Percentiles rank a stretch among this genome's conserved stretches.
phyloP scores from a whole-genome alignment of 2,329 filamentous ascomycete species.

The Penicillium sp. region DNA sequence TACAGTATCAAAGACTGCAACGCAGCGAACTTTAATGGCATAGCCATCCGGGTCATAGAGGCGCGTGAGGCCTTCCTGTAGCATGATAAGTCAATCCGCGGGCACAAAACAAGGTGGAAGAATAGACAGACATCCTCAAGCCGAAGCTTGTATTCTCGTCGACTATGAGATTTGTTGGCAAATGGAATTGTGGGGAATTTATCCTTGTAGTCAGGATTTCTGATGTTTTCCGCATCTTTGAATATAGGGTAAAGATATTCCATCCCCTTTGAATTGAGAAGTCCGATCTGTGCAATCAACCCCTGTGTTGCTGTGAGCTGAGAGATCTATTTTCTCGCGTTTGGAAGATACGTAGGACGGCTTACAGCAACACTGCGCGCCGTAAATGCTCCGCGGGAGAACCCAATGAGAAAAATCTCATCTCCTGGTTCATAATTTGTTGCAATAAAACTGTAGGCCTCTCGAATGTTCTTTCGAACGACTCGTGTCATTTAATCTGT shows the following conservation, averaged over 20 bases:
- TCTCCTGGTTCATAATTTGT: conserved; percentile 32
- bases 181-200: conserved; percentile 15
- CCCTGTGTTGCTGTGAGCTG: conserved; percentile 11
- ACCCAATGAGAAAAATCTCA: conserved; percentile 35
- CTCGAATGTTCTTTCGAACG: conserved; percentile 11
- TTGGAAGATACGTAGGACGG: background rate
- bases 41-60: conserved; percentile 12
- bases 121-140: conserved; percentile 10
- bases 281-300: conserved; percentile 29
- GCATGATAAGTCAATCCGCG: background rate
- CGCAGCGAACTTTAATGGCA: conserved; percentile 23
- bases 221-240: conserved; percentile 12
- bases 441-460: conserved; percentile 25
- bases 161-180: conserved; percentile 9
- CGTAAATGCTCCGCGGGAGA: conserved; percentile 35
- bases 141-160: conserved; percentile 11
- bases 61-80: conserved; percentile 10
- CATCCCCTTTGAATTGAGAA: conserved; percentile 17
- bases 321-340: background rate
- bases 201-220: conserved; percentile 13
- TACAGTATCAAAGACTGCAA: conserved; percentile 32
- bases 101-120: too few species aligned
- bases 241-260: conserved; percentile 17
- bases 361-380: conserved; percentile 29
- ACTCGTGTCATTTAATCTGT: background rate